These are phyloP conservation scores for Scedosporium minutisporum DNA, from an alignment of 2,329 filamentous ascomycete genomes.

Conservation along the genomic window DNA sequence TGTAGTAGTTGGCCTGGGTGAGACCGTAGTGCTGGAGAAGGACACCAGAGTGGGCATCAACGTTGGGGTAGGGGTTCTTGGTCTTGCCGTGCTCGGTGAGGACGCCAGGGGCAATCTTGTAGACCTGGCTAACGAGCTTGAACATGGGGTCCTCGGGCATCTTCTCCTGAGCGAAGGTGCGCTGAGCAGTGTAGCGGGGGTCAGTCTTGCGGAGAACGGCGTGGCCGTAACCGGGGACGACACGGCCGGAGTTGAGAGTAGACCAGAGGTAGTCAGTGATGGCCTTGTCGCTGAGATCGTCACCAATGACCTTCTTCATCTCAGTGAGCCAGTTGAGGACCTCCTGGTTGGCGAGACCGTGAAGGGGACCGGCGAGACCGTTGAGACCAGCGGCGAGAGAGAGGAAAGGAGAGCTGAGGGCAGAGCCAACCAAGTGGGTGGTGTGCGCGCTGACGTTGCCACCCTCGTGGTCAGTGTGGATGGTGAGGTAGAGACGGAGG, in stretches of 20 bases:
- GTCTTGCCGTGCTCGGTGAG: conserved; percentile 99
- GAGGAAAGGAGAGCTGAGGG: conserved; percentile 94
- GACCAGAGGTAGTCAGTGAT: conserved; percentile 99
- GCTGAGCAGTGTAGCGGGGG: conserved; percentile 96
- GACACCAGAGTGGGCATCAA: conserved; percentile 97
- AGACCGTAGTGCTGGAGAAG: conserved; percentile 99
- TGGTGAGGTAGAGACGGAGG: conserved; percentile 97
- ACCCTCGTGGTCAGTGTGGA: conserved; percentile 99
- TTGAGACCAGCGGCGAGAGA: conserved; percentile 94
- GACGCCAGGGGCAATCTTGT: conserved; percentile 98
- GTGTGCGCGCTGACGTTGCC: conserved; percentile 98
- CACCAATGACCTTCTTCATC: conserved; percentile 94
- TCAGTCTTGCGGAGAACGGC: conserved; percentile 99
- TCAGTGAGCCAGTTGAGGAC: conserved; percentile 97
- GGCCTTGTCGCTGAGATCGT: conserved; percentile 89
- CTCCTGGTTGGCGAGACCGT: conserved; percentile 99
- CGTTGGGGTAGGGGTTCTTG: conserved; percentile 99
- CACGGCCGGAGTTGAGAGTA: conserved; percentile 88
- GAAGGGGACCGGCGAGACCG: conserved; percentile 93
- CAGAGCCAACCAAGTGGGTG: conserved; percentile 93
- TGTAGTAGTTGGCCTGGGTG: conserved; percentile 99
- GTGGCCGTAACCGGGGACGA: conserved; percentile 97
- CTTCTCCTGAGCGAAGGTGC: conserved; percentile 87
- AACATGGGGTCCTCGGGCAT: conserved; percentile 98
- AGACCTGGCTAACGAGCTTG: conserved; percentile 99